Evolutionary conservation across 2,329 filamentous ascomycete species (phyloP), one percentile per base, ranked within the genome.

Genomic region (Apiospora saccharicola): DNA sequence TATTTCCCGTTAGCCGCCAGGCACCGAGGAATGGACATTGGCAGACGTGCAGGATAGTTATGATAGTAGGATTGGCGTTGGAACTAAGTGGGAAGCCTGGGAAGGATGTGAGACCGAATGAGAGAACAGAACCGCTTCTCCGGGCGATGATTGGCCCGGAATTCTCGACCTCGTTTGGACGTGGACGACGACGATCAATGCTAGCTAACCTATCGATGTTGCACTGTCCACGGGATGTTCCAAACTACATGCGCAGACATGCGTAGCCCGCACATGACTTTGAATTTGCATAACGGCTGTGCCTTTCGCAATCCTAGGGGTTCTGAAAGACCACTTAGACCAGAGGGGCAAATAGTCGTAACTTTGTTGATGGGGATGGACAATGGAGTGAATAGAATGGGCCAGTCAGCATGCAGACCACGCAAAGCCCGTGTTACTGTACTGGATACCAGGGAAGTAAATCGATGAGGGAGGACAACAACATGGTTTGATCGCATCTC

Each of bases 51-150:
- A 41, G 57, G 34, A 64, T 64, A 64, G 57, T 64, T 64, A 68
- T 47, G 67, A 68, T 47, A 44, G 67, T 46, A 34, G 26, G 41
- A 68, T 68, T 44, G 43, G 67, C 67, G 67, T 26, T 46, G 67
- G 67, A 16, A 68, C 41, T 47, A 47, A 47, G 67, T 47, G 67
- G 67, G 67, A 68, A 68, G 67, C 67, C 26, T 46, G 67, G 67
- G n/a, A 10, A 47, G 24, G 41, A 37, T 30, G 67, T 34, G 67
- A 68, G 41, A 34, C 44, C 67, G 67, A 68, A 47, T 68, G 41
- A 68, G 67, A 68, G 41, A 68, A 26, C 26, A 68, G 67, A 68
- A 47, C 4, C 13, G 67, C 67, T 47, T 68, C 67, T 47, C 67
- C 30, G 41, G 14, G 43, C 14, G 30, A 10, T 68, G n/a, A 68